Percentiles rank a stretch among this genome's conserved stretches.
Evolutionary conservation across 768 basidiomycete genomes (phyloP).

Genomic region (Suillus americanus): DNA sequence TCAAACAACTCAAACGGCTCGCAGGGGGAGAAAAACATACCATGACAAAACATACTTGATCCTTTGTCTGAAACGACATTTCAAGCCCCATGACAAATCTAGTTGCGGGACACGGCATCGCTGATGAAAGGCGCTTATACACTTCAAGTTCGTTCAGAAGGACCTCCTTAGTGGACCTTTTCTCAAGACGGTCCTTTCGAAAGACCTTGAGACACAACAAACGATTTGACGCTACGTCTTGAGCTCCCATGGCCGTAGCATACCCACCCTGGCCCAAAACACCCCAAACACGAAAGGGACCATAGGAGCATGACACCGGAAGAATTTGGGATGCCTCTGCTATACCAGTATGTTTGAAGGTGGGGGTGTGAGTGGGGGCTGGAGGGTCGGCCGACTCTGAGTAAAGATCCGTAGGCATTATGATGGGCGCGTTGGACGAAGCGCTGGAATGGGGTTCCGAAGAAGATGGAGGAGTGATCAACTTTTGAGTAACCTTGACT

Average conservation of each 20-base stretch:
- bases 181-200: slow-evolving; percentile 17
- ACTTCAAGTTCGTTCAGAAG: slow-evolving; percentile 33
- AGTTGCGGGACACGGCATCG: slow-evolving; percentile 20
- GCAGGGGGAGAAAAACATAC: slow-evolving; percentile 19
- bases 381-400: background rate
- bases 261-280: slow-evolving; percentile 22
- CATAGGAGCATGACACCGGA: slow-evolving; percentile 2
- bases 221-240: slow-evolving; percentile 27
- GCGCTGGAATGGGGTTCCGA: background rate
- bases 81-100: slow-evolving; percentile 40
- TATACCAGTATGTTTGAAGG: background rate
- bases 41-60: slow-evolving; percentile 39
- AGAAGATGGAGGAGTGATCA: slow-evolving; percentile 5
- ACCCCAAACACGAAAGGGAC: slow-evolving; percentile 25
- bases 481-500: slow-evolving; percentile 11
- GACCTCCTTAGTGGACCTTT: slow-evolving; percentile 12
- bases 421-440: background rate
- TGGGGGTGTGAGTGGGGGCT: background rate
- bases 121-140: slow-evolving; percentile 35
- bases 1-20: background rate
- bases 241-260: slow-evolving; percentile 23
- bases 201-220: slow-evolving; percentile 41
- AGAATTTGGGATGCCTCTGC: background rate
- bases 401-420: background rate
- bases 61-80: slow-evolving; percentile 33